Evolutionary conservation across 257 asterid genomes (phyloP).

Genomic region (Coffea eugenioides): DNA sequence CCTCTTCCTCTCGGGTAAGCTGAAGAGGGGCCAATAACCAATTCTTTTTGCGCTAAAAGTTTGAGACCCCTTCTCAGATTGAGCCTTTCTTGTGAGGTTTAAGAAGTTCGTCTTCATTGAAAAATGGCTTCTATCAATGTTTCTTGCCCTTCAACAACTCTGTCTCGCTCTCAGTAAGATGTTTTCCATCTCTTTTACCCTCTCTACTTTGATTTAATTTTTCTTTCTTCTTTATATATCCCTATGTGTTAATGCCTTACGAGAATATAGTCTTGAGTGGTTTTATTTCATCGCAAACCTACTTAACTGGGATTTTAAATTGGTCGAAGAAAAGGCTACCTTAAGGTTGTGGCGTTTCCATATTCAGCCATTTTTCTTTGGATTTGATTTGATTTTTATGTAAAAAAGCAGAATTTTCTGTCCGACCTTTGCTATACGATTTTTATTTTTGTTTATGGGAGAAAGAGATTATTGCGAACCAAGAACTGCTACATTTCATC

Average conservation of each 20-base stretch:
- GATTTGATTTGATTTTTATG: background rate
- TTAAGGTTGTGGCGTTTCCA: background rate
- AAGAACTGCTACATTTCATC: background rate
- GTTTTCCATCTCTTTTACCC: constrained; percentile 5
- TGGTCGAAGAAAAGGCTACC: background rate
- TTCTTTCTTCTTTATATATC: background rate
- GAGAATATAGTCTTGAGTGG: background rate
- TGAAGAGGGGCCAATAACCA: constrained; percentile 5
- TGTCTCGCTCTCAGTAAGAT: constrained; percentile 60
- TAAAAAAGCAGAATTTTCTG: background rate
- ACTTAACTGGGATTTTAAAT: background rate
- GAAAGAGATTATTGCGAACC: background rate
- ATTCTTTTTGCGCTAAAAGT: background rate
- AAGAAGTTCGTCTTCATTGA: constrained; percentile 12
- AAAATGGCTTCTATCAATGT: constrained; percentile 66
- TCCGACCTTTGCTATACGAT: background rate
- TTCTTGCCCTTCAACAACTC: constrained; percentile 53
- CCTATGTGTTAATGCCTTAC: background rate
- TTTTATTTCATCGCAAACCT: background rate
- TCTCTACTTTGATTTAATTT: background rate
- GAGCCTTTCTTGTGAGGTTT: background rate
- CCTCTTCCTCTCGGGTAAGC: background rate
- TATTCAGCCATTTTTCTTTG: background rate
- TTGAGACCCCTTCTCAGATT: background rate
- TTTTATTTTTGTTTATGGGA: background rate